Evolutionary conservation across 148 eudicot genomes (phyloP), one percentile per base, ranked within the genome.

Genomic region (Nepenthes mirabilis): DNA sequence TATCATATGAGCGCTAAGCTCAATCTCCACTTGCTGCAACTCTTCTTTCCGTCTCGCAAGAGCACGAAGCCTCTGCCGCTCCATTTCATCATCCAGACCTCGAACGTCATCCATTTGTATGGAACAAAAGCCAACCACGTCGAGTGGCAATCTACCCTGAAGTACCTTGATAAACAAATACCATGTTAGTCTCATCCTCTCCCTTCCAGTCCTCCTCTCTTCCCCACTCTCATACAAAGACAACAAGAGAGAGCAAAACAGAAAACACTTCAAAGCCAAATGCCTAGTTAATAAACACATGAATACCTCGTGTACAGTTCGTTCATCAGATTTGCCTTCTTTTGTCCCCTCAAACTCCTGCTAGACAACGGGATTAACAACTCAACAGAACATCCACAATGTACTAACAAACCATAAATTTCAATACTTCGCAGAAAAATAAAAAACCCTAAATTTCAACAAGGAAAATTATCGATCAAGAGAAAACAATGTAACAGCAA

Each of bases 1-100:
- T 61, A 93, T 73, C 56, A 86, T 45, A 77, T 75, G 91, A 14
- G 95, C 91, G 11, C 77, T 75, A 53, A 93, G 85, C 57, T 84
- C 91, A 69, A 84, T 74, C 84, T 93, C 99, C 78, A 86, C 63
- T 6, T 79, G 84, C 63, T 83, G 91, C 75, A 89, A 57, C 62
- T 82, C 96, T 57, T 89, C 87, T 67, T 89, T 79, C 65, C 81
- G 84, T 56, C 82, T 77, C 33, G 73, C 77, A 40, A 88, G 50
- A 33, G 23, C 62, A 53, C 79, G 91, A 70, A 89, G 74, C 45
- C 78, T 78, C 71, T 91, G 84, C 78, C 76, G 84, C 83, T 79
- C 14, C 56, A 74, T 65, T 34, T 77, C 83, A 62, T 75, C 77
- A 47, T 89, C 80, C 37, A 74, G 47, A 61, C 70, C 61, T 58